Evolutionary conservation across 2,329 filamentous ascomycete genomes (phyloP).

Genomic region (Sclerotinia trifoliorum): DNA sequence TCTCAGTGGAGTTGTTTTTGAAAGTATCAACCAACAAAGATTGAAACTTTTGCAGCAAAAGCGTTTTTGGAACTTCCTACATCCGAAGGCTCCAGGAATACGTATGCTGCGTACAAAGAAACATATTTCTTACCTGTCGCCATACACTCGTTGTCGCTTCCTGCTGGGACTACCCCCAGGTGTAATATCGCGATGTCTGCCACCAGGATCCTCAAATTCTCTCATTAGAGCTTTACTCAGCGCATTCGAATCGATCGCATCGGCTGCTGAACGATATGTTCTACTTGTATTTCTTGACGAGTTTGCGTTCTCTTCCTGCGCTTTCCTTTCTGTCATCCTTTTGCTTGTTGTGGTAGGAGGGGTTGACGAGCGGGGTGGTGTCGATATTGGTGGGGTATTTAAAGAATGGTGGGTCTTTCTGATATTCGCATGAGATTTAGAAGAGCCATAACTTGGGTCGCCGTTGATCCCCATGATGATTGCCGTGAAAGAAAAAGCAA

Average conservation of each 20-base stretch:
- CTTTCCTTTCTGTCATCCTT: slow-evolving; percentile 37
- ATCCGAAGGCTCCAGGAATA: background rate
- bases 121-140: slow-evolving; percentile 46
- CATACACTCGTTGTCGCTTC: slow-evolving; percentile 67
- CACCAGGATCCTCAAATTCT: slow-evolving; percentile 59
- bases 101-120: background rate
- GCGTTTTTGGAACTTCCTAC: background rate
- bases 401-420: slow-evolving; percentile 32
- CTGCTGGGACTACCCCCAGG: slow-evolving; percentile 65
- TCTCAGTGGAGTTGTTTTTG: background rate
- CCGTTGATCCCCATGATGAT: slow-evolving; percentile 36
- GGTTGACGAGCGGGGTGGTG: slow-evolving; percentile 38
- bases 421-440: slow-evolving; percentile 31
- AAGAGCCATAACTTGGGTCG: slow-evolving; percentile 30
- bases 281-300: slow-evolving; percentile 28
- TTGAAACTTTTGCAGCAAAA: background rate
- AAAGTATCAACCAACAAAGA: slow-evolving; percentile 2
- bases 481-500: slow-evolving; percentile 8
- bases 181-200: slow-evolving; percentile 55
- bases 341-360: slow-evolving; percentile 37
- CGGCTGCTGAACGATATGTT: slow-evolving; percentile 26
- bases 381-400: slow-evolving; percentile 36
- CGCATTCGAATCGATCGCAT: slow-evolving; percentile 51
- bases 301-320: slow-evolving; percentile 29
- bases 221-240: slow-evolving; percentile 58